Percentiles rank a stretch among this genome's conserved stretches.
Evolutionary conservation across 805 yeast genomes (phyloP).

Genomic region (Metschnikowia similis): DNA sequence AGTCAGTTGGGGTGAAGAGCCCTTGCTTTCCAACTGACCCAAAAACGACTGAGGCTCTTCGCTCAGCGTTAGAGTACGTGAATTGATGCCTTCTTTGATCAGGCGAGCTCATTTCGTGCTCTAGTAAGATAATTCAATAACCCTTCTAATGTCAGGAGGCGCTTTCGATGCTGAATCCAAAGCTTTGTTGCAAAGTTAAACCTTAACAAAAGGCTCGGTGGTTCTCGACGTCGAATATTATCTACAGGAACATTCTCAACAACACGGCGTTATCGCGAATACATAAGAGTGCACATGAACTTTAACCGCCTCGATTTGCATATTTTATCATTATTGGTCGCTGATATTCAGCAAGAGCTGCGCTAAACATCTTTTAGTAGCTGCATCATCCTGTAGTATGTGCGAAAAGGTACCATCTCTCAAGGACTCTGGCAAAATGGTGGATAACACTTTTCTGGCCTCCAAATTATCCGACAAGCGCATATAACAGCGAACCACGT

Average conservation of each 20-base stretch:
- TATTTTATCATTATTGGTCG: slow-evolving; percentile 16
- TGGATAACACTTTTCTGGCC: slow-evolving; percentile 82
- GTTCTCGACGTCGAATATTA: background rate
- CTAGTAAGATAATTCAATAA: background rate
- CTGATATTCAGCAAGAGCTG: slow-evolving; percentile 69
- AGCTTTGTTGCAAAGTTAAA: background rate
- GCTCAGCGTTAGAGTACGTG: slow-evolving; percentile 41
- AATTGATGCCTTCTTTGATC: slow-evolving; percentile 24
- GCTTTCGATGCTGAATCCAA: background rate
- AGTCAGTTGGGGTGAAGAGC: slow-evolving; percentile 49
- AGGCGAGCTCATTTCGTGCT: slow-evolving; percentile 8
- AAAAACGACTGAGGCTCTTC: slow-evolving; percentile 49
- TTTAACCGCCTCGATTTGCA: background rate
- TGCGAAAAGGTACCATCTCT: slow-evolving; percentile 81
- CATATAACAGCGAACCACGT: slow-evolving; percentile 90
- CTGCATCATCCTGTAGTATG: slow-evolving; percentile 78
- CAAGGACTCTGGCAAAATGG: slow-evolving; percentile 80
- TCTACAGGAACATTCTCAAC: background rate
- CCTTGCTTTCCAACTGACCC: slow-evolving; percentile 53
- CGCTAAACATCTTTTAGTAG: slow-evolving; percentile 81
- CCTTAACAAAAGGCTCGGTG: background rate
- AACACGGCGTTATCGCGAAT: background rate
- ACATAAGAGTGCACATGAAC: background rate
- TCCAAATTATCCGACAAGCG: slow-evolving; percentile 86
- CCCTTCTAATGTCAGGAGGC: background rate